These are phyloP conservation scores for Penicillium silybi DNA, from an alignment of 495 filamentous ascomycete species.

Conservation along the genomic window DNA sequence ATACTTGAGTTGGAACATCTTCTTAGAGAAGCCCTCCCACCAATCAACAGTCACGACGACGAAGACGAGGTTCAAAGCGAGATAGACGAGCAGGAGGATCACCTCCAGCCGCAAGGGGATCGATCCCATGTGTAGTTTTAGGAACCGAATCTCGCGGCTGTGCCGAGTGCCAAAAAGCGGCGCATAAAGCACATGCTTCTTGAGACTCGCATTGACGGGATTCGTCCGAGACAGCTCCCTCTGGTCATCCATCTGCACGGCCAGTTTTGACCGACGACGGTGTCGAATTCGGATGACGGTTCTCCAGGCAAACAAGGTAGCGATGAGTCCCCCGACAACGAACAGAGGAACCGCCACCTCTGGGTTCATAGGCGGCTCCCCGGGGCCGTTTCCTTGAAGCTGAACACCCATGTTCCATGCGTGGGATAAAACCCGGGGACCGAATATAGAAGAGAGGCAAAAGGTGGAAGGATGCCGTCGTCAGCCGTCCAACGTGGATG, in stretches of 20 bases:
- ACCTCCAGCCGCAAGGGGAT: constrained; percentile 36
- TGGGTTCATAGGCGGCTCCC: constrained; percentile 36
- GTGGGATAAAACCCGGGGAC: background rate
- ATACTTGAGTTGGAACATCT: constrained; percentile 39
- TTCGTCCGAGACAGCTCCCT: constrained; percentile 15
- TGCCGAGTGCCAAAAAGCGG: constrained; percentile 36
- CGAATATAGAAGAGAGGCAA: background rate
- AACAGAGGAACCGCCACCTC: constrained; percentile 35
- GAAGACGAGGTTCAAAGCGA: constrained; percentile 35
- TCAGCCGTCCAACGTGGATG: constrained; percentile 15
- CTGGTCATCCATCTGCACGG: constrained; percentile 23
- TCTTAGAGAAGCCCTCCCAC: constrained; percentile 29
- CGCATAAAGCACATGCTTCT: constrained; percentile 43
- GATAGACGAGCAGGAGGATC: constrained; percentile 28
- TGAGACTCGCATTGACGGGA: constrained; percentile 22
- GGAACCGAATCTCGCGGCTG: constrained; percentile 36
- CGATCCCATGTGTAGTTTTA: constrained; percentile 39
- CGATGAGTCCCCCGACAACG: constrained; percentile 25
- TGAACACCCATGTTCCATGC: constrained; percentile 29
- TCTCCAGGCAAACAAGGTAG: constrained; percentile 24
- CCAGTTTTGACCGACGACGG: constrained; percentile 21
- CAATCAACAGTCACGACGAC: constrained; percentile 38
- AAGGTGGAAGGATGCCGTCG: constrained; percentile 4
- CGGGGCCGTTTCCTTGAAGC: constrained; percentile 23
- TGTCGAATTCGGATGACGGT: constrained; percentile 25